Evolutionary conservation across 2,329 filamentous ascomycete genomes (phyloP).

Genomic region (Beauveria bassiana): DNA sequence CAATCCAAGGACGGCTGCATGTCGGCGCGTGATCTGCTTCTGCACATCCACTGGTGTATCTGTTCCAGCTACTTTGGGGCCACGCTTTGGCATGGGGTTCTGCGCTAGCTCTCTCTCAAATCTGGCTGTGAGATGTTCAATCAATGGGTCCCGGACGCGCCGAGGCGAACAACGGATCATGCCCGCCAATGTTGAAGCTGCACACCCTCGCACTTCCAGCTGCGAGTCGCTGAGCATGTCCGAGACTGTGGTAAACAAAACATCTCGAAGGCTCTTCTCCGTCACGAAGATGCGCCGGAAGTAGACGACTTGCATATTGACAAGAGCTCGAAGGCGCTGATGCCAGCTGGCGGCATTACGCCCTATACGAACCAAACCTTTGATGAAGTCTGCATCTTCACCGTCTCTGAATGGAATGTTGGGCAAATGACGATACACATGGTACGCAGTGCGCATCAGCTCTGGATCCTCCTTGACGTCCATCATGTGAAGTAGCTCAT

Average conservation of each 20-base stretch:
- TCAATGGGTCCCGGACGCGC: conserved; percentile 68
- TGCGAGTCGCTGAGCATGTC: conserved; percentile 89
- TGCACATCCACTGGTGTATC: conserved; percentile 65
- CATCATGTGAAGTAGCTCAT: conserved; percentile 98
- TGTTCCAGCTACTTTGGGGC: conserved; percentile 51
- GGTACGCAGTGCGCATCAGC: conserved; percentile 86
- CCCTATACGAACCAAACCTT: conserved; percentile 79
- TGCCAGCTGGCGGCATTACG: conserved; percentile 84
- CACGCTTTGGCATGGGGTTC: conserved; percentile 79
- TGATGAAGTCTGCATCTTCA: conserved; percentile 78
- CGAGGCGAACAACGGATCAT: conserved; percentile 96
- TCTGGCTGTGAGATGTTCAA: conserved; percentile 64
- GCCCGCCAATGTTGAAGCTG: conserved; percentile 85
- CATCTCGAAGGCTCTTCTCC: conserved; percentile 62
- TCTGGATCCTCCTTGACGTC: conserved; percentile 98
- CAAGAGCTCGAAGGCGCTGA: conserved; percentile 84
- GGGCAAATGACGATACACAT: conserved; percentile 91
- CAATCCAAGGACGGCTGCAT: conserved; percentile 85
- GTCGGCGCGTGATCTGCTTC: conserved; percentile 70
- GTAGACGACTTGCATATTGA: conserved; percentile 98
- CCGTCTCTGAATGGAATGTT: conserved; percentile 89
- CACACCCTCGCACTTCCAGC: conserved; percentile 87
- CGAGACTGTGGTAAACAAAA: conserved; percentile 85
- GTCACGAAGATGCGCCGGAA: conserved; percentile 93
- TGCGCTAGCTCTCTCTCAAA: conserved; percentile 72